Evolutionary conservation across 352 stramenopile genomes (phyloP).

Genomic region (Plasmopara halstedii): DNA sequence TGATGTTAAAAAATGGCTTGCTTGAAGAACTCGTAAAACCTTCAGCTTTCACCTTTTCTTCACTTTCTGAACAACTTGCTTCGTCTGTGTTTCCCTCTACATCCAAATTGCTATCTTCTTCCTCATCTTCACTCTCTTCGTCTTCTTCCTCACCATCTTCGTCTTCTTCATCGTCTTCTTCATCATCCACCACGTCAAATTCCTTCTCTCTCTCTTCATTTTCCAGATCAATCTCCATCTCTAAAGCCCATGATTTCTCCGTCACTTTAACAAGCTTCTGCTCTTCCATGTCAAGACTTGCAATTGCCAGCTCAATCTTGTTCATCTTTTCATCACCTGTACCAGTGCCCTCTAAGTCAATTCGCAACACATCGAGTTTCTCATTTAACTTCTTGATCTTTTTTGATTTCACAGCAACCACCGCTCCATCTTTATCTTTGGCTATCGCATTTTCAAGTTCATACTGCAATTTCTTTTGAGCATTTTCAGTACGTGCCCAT

Average conservation of each 20-base stretch:
- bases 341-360: constrained; percentile 25
- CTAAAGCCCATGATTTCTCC: constrained; percentile 17
- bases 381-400: constrained; percentile 28
- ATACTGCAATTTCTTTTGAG: constrained; percentile 12
- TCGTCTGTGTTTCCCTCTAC: too few relatives aligned
- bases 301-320: constrained; percentile 35
- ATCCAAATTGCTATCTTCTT: too few relatives aligned
- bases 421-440: constrained; percentile 10
- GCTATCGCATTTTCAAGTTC: constrained; percentile 4
- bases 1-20: constrained; percentile 37
- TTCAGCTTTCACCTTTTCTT: constrained; percentile 7
- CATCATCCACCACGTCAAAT: constrained; percentile 5
- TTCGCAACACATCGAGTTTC: constrained; percentile 28
- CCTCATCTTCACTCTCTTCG: constrained; percentile 6
- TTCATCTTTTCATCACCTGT: constrained; percentile 35
- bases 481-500: constrained; percentile 16
- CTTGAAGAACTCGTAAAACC: neutral
- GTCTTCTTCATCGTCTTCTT: constrained; percentile 6
- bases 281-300: constrained; percentile 22
- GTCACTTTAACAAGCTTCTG: constrained; percentile 12
- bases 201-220: constrained; percentile 19
- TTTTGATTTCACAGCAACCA: too few relatives aligned
- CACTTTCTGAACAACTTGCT: too few relatives aligned
- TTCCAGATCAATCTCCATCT: constrained; percentile 18
- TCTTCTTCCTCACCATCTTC: constrained; percentile 11